These are phyloP conservation scores for Talaromyces proteolyticus DNA, from an alignment of 495 filamentous ascomycete genomes.

Conservation along the genomic window DNA sequence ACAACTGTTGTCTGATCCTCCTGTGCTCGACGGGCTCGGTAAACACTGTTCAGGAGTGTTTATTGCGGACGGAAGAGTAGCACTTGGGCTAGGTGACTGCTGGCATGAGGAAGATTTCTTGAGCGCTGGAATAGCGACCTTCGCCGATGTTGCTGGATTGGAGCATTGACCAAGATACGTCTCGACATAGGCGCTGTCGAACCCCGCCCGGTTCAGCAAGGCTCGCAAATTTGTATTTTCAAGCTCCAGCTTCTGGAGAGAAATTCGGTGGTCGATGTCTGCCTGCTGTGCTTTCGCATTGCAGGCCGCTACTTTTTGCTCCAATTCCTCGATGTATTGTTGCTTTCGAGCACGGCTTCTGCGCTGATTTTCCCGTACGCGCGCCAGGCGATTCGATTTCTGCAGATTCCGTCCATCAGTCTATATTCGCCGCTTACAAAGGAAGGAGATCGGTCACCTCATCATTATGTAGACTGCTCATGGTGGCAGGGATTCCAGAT, in stretches of 20 bases:
- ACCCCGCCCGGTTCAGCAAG: slow-evolving; percentile 21
- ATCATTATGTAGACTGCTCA: neutral
- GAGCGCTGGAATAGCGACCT: slow-evolving; percentile 35
- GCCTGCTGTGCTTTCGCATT: slow-evolving; percentile 36
- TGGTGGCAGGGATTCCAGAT: neutral
- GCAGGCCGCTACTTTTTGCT: slow-evolving; percentile 53
- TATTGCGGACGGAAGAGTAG: no score
- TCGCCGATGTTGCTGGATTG: slow-evolving; percentile 14
- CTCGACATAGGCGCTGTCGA: slow-evolving; percentile 19
- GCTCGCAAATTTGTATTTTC: slow-evolving; percentile 29
- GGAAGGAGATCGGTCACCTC: neutral
- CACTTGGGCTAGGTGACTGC: neutral
- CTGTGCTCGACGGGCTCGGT: neutral
- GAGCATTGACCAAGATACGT: slow-evolving; percentile 21
- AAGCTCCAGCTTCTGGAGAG: slow-evolving; percentile 28
- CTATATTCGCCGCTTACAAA: slow-evolving; percentile 11
- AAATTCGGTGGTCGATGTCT: slow-evolving; percentile 31
- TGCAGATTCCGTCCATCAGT: slow-evolving; percentile 4
- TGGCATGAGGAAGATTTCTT: slow-evolving; percentile 3
- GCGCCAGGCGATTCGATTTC: slow-evolving; percentile 30
- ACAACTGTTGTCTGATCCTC: neutral
- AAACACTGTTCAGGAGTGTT: neutral
- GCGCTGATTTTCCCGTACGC: slow-evolving; percentile 74
- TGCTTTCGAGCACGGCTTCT: slow-evolving; percentile 70
- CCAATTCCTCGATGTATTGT: slow-evolving; percentile 68